phyloP scores from a whole-genome alignment of 352 stramenopile species.

The Pythium aquatile region DNA sequence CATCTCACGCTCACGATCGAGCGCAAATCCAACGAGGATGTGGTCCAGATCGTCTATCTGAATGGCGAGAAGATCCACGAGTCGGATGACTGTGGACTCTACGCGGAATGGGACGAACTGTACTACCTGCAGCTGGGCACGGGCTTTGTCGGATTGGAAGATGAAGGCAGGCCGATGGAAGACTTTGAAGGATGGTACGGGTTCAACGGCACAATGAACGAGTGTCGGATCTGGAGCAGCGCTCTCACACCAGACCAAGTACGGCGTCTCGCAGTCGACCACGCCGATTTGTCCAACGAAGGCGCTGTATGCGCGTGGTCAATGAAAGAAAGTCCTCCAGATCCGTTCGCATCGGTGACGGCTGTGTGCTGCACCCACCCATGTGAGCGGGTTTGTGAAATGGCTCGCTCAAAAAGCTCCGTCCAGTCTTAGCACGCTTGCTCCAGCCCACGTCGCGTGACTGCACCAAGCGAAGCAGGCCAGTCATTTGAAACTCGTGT shows the following conservation, averaged over 20 bases:
- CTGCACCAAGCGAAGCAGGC: too few species aligned
- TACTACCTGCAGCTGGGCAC: slow-evolving; percentile 19
- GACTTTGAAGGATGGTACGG: slow-evolving; percentile 9
- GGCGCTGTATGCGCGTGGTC: neutral
- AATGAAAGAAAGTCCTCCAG: neutral
- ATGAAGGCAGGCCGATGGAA: neutral
- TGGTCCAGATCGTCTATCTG: slow-evolving; percentile 13
- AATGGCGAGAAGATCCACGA: slow-evolving; percentile 4
- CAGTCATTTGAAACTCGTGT: neutral
- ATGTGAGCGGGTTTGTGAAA: neutral
- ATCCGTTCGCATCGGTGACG: neutral
- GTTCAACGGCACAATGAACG: slow-evolving; percentile 16
- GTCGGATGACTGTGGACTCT: neutral
- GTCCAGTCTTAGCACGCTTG: too few species aligned
- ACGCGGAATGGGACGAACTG: neutral
- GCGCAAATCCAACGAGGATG: neutral
- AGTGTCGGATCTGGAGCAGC: slow-evolving; percentile 1
- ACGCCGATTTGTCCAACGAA: neutral
- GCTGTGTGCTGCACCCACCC: neutral
- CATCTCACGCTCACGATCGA: slow-evolving; percentile 16
- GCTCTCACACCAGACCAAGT: neutral
- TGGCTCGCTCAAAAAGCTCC: too few species aligned
- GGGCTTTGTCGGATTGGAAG: neutral
- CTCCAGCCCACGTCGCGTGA: too few species aligned
- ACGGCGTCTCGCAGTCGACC: neutral